phyloP scores from a whole-genome alignment of 352 stramenopile species.

The Pseudoperonospora humuli region DNA sequence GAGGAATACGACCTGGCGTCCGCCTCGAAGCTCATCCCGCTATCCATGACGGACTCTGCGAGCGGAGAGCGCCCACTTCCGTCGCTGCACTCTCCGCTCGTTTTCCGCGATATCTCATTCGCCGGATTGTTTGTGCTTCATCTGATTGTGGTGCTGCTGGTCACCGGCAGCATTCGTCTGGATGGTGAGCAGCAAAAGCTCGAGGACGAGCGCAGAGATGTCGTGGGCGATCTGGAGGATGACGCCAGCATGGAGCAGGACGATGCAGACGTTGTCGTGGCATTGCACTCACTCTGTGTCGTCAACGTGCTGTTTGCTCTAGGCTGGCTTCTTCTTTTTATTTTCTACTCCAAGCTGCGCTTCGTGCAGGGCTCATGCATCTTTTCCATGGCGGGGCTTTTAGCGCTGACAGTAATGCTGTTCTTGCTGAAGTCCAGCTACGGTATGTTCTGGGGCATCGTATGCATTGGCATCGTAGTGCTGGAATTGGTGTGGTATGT shows the following conservation, averaged over 20 bases:
- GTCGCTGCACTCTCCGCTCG: constrained; percentile 49
- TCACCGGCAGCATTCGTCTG: constrained; percentile 32
- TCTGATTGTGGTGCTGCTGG: constrained; percentile 40
- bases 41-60: constrained; percentile 61
- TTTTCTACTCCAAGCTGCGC: constrained; percentile 65
- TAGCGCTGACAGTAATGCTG: constrained; percentile 39
- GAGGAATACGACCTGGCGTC: constrained; percentile 23
- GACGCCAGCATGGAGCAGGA: constrained; percentile 15
- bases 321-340: constrained; percentile 65
- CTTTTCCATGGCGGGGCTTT: constrained; percentile 54
- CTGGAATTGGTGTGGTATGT: constrained; percentile 65
- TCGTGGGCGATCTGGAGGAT: constrained; percentile 21
- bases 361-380: constrained; percentile 62
- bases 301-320: constrained; percentile 66
- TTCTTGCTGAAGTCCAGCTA: constrained; percentile 43
- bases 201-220: constrained; percentile 16
- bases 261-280: constrained; percentile 36
- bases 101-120: constrained; percentile 55
- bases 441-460: constrained; percentile 40
- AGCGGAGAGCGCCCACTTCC: constrained; percentile 49
- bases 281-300: constrained; percentile 55
- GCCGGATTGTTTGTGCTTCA: constrained; percentile 43
- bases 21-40: constrained; percentile 47
- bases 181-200: constrained; percentile 16
- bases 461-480: constrained; percentile 31